A percentile compares a stretch with the other conserved stretches of the same genome.
phyloP scores from a whole-genome alignment of 441 rosid genomes.

The Isatis lusitanica region DNA sequence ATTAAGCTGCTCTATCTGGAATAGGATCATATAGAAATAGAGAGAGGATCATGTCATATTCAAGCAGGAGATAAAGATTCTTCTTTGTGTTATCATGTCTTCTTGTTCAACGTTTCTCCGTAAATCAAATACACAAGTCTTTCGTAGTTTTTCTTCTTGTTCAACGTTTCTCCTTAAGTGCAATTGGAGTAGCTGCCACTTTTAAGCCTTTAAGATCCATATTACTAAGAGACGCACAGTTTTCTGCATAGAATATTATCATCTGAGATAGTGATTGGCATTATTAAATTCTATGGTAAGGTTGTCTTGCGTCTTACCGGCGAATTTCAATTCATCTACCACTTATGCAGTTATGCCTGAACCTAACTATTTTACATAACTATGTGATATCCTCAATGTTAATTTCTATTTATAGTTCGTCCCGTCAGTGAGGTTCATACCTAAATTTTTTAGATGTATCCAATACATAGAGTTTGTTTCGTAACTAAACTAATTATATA shows the following conservation, averaged over 20 bases:
- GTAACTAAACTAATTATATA: background rate
- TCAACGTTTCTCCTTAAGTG: background rate
- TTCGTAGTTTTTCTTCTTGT: background rate
- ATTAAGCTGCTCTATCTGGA: background rate
- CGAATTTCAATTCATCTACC: background rate
- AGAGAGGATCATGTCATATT: background rate
- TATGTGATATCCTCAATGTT: background rate
- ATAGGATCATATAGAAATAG: background rate
- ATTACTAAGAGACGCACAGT: background rate
- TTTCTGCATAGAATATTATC: background rate
- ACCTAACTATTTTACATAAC: background rate
- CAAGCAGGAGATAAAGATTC: background rate
- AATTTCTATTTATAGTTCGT: background rate
- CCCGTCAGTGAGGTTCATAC: background rate
- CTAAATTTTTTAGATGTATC: background rate
- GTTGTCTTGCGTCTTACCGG: conserved; percentile 11
- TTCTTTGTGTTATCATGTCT: background rate
- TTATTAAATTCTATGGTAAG: conserved; percentile 7
- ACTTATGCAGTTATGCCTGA: background rate
- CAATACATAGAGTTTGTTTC: background rate
- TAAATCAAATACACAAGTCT: background rate
- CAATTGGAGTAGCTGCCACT: background rate
- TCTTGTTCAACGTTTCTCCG: background rate
- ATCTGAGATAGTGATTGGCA: background rate
- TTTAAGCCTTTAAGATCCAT: background rate